These are phyloP conservation scores for Harringtonia aguacate DNA, from an alignment of 2,329 filamentous ascomycete genomes.

Conservation along the genomic window DNA sequence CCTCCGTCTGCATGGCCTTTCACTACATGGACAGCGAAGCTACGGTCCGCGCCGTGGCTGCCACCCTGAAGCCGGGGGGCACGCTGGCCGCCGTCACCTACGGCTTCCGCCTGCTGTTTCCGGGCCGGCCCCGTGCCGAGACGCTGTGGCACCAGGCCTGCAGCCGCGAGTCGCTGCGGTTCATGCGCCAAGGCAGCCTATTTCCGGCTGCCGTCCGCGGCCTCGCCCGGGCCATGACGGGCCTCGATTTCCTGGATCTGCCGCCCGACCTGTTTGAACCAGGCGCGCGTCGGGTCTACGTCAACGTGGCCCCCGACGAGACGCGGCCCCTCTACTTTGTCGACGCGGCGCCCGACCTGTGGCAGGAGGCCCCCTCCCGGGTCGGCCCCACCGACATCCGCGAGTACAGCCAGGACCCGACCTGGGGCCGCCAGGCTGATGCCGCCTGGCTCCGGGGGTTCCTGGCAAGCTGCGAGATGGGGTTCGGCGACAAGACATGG, in stretches of 20 bases:
- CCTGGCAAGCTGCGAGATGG: slow-evolving; percentile 11
- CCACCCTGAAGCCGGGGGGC: slow-evolving; percentile 9
- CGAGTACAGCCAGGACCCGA: slow-evolving; percentile 2
- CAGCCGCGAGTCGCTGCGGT: slow-evolving; percentile 9
- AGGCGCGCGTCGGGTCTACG: slow-evolving; percentile 7
- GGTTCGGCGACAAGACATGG: slow-evolving; percentile 12
- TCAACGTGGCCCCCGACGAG: slow-evolving; percentile 4
- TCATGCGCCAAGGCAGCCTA: slow-evolving; percentile 9
- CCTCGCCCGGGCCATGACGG: slow-evolving; percentile 9
- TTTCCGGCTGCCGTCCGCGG: slow-evolving; percentile 12
- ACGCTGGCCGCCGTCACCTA: slow-evolving; percentile 11
- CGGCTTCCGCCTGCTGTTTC: slow-evolving; percentile 12
- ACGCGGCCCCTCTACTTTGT: slow-evolving; percentile 9
- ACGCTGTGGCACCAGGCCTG: slow-evolving; percentile 9
- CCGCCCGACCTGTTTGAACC: slow-evolving; percentile 8
- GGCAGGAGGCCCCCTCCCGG: slow-evolving; percentile 2
- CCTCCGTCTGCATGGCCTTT: slow-evolving; percentile 12
- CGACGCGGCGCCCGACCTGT: slow-evolving; percentile 6
- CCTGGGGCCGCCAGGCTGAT: slow-evolving; percentile 12
- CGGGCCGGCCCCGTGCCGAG: slow-evolving; percentile 3
- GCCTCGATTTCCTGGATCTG: slow-evolving; percentile 10
- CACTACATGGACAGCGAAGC: slow-evolving; percentile 12
- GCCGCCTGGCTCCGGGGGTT: slow-evolving; percentile 12
- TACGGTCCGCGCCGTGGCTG: slow-evolving; percentile 9
- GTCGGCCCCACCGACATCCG: slow-evolving; percentile 1